Conservation (phyloP, 345 rosid genomes). For the Mallotus nudiflorus region DNA sequence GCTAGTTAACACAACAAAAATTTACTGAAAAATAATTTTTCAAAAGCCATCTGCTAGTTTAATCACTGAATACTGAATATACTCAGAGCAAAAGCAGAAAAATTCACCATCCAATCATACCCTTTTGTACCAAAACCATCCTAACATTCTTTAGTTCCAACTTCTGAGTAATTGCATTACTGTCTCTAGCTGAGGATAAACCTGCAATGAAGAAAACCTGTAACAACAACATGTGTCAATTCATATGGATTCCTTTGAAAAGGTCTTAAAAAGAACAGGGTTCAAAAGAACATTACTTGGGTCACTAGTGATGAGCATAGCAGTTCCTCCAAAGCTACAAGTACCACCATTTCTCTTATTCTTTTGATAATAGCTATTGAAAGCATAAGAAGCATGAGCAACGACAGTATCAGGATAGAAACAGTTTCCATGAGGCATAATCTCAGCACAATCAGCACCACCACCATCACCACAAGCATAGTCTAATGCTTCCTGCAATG, state of each 20-base stretch:
- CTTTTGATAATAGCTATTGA: conserved; percentile 52
- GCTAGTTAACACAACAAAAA: background rate
- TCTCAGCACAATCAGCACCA: conserved; percentile 45
- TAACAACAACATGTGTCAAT: conserved; percentile 4
- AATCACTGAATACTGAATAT: background rate
- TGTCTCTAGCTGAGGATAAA: conserved; percentile 49
- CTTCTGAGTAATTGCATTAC: background rate
- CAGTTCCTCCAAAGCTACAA: conserved; percentile 53
- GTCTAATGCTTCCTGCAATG: conserved; percentile 44
- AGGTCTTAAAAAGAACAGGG: background rate
- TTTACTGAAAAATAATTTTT: background rate
- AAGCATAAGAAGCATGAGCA: conserved; percentile 51
- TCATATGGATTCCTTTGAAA: no score
- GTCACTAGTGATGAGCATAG: conserved; percentile 45
- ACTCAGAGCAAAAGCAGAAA: background rate
- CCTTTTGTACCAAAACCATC: conserved; percentile 15
- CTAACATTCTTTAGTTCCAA: conserved; percentile 14
- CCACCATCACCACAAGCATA: conserved; percentile 55
- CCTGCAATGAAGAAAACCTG: conserved; percentile 70
- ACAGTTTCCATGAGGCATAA: conserved; percentile 36
- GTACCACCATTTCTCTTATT: conserved; percentile 38
- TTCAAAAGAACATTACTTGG: conserved; percentile 42
- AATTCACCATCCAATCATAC: conserved; percentile 11
- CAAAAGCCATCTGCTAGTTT: background rate
- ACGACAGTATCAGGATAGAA: conserved; percentile 46